Evolutionary conservation across 2,329 filamentous ascomycete species (phyloP), one percentile per base, ranked within the genome.

Genomic region (Colletotrichum sojae): DNA sequence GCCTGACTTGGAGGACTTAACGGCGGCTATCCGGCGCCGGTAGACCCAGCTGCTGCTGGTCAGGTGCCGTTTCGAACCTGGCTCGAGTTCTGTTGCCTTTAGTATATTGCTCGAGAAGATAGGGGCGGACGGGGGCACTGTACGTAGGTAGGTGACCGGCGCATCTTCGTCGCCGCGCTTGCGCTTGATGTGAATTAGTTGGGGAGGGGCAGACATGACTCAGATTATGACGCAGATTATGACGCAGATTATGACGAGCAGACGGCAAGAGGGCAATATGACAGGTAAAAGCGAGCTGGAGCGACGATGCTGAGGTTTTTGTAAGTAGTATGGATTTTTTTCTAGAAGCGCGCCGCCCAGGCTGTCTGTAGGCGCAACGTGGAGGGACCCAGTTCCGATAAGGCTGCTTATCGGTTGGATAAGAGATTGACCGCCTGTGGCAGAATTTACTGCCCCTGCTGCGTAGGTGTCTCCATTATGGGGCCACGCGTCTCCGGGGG

Each of bases 101-200:
- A 25, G 22, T 22, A 22, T 22, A 22, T 22, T 4, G 2, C 18
- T 18, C 10, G 18, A 48, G 10, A 65, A 57, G 13, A 18, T 56
- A 53, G 52, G 43, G 36, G 66, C 22, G 22, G 22, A 22, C 22
- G 65, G 55, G 54, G 57, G 22, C 27, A 16, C 36, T 85, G 71
- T 74, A 89, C 87, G 83, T 54, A 90, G 83, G 73, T 87, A 88
- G 61, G 86, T 84, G 58, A 89, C 84, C 4, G 87, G 86, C 13
- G 81, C 79, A 40, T 84, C 82, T 67, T 87, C 84, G 16, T 85
- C 85, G 58, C 83, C 84, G 48, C 86, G 85, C 79, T 90, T 90
- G 74, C 88, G 87, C 82, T 90, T 90, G 72, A 90, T 85, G 66
- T 86, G 85, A 77, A 90, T 90, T 56, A 87, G 79, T 70, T 88